These are phyloP conservation scores for Chaetomium globosum DNA, from an alignment of 2,329 filamentous ascomycete genomes.

Conservation along the genomic window DNA sequence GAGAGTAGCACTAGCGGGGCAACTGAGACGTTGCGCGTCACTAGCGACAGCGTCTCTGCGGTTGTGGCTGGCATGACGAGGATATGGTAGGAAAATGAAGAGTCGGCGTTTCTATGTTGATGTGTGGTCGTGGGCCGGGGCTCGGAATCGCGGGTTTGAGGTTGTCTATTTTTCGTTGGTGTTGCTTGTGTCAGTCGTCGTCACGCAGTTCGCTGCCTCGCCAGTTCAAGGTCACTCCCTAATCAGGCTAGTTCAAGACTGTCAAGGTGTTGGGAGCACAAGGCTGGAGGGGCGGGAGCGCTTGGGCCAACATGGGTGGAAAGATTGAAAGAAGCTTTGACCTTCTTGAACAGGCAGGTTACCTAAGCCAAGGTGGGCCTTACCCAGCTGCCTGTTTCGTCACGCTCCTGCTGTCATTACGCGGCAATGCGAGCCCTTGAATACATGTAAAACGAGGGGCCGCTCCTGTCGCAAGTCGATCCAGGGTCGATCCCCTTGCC, in stretches of 20 bases:
- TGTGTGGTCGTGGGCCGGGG: constrained; percentile 15
- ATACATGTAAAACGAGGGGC: constrained; percentile 19
- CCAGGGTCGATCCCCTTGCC: constrained; percentile 20
- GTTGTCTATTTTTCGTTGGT: constrained; percentile 19
- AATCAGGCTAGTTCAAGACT: constrained; percentile 33
- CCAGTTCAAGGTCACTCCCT: constrained; percentile 35
- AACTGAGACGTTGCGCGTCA: constrained; percentile 93
- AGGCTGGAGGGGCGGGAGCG: constrained; percentile 20
- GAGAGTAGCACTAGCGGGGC: constrained; percentile 97
- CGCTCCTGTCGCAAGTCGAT: constrained; percentile 12
- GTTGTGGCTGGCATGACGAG: constrained; percentile 86
- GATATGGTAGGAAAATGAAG: constrained; percentile 3
- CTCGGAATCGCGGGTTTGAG: constrained; percentile 17
- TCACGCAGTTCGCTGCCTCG: constrained; percentile 38
- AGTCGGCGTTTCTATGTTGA: constrained; percentile 5
- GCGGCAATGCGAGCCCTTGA: constrained; percentile 8
- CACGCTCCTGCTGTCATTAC: not conserved
- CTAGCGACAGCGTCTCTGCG: constrained; percentile 92
- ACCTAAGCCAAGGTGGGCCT: constrained; percentile 10
- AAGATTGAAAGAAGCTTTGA: not conserved
- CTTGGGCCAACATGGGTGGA: constrained; percentile 15
- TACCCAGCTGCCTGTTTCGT: constrained; percentile 27
- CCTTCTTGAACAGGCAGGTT: constrained; percentile 24
- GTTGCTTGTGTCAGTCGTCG: constrained; percentile 33
- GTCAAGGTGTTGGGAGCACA: constrained; percentile 21